These are phyloP conservation scores for Diaporthe sp. DNA, from an alignment of 2,329 filamentous ascomycete species.

Conservation along the genomic window DNA sequence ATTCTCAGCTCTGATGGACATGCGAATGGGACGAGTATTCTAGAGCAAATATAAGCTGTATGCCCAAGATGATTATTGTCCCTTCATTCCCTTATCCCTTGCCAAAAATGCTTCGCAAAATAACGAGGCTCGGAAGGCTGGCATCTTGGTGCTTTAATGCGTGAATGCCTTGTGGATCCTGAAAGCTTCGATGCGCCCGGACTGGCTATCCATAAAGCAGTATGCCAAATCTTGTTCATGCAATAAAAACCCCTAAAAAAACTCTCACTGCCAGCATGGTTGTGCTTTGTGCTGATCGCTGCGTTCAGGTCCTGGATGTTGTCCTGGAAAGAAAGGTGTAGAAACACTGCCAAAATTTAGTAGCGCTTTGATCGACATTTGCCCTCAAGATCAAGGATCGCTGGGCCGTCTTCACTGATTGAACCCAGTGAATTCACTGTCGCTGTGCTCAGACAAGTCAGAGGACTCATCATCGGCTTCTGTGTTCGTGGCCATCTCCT, in stretches of 20 bases:
- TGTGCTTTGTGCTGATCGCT: not conserved
- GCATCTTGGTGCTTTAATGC: not conserved
- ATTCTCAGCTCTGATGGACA: not conserved
- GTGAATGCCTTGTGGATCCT: not conserved
- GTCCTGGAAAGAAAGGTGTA: too few relatives aligned
- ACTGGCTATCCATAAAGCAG: not conserved
- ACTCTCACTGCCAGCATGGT: not conserved
- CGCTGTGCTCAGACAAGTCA: slow-evolving; percentile 27
- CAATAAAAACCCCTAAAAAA: not conserved
- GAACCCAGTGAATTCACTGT: slow-evolving; percentile 4
- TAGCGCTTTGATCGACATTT: not conserved
- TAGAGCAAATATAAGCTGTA: not conserved
- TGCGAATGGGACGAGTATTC: not conserved
- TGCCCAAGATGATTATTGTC: not conserved
- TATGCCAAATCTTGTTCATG: not conserved
- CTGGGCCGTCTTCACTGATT: not conserved
- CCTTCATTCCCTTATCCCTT: not conserved
- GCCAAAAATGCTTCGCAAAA: not conserved
- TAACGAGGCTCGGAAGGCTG: not conserved
- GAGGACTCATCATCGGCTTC: slow-evolving; percentile 2
- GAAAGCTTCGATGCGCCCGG: too few relatives aligned
- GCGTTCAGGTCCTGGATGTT: not conserved
- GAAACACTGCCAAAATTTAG: too few relatives aligned
- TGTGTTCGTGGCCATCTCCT: not conserved
- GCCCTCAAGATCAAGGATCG: not conserved